Evolutionary conservation across 495 filamentous ascomycete genomes (phyloP).

Genomic region (Achaetomiella virescens): DNA sequence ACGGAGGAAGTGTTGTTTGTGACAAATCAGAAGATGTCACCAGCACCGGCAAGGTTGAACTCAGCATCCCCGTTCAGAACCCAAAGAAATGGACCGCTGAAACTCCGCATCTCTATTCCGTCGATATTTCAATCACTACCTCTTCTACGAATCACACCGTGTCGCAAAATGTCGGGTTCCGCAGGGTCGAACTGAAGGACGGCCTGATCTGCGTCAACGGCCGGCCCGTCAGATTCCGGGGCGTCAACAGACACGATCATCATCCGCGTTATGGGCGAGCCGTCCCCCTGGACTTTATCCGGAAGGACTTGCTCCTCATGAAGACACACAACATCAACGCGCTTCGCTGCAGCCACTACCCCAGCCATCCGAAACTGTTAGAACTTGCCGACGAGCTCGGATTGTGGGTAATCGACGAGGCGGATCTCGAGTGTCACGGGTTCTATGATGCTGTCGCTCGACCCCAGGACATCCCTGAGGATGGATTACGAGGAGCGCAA

Average conservation of each 20-base stretch:
- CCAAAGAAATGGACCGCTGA: conserved; percentile 63
- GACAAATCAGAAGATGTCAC: conserved; percentile 4
- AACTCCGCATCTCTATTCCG: conserved; percentile 51
- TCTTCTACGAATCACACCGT: background rate
- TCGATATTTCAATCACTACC: conserved; percentile 33
- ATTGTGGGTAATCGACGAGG: conserved; percentile 65
- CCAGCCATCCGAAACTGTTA: conserved; percentile 51
- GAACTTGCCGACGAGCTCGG: conserved; percentile 63
- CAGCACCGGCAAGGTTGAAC: conserved; percentile 17
- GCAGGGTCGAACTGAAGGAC: conserved; percentile 51
- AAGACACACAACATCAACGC: conserved; percentile 63
- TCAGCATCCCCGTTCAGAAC: conserved; percentile 39
- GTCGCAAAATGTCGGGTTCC: conserved; percentile 46
- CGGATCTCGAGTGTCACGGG: conserved; percentile 65
- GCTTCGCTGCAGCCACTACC: conserved; percentile 57
- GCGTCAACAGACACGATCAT: conserved; percentile 61
- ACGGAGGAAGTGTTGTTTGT: conserved; percentile 16
- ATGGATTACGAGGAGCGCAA: conserved; percentile 51
- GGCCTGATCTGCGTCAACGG: conserved; percentile 57
- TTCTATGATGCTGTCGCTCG: conserved; percentile 49
- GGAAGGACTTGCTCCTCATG: conserved; percentile 56
- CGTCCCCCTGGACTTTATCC: conserved; percentile 52
- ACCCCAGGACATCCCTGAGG: conserved; percentile 39
- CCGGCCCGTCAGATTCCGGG: conserved; percentile 47
- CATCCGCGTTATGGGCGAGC: conserved; percentile 53